phyloP scores from a whole-genome alignment of 2,329 filamentous ascomycete species.

The Epicoccum sorghinum region DNA sequence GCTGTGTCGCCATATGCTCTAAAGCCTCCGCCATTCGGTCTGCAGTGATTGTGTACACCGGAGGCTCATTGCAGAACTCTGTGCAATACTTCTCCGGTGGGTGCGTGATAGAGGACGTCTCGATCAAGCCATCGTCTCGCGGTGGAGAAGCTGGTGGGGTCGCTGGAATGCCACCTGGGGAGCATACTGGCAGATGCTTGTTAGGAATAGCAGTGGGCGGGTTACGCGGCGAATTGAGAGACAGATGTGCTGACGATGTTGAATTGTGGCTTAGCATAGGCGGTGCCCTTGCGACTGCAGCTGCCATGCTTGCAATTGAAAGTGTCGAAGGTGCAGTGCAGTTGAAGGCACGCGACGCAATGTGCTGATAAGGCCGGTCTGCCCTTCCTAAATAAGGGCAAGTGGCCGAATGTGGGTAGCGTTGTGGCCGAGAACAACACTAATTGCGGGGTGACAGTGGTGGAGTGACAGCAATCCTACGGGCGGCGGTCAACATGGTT shows the following conservation, averaged over 20 bases:
- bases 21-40: slow-evolving; percentile 73
- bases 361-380: slow-evolving; percentile 15
- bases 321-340: slow-evolving; percentile 23
- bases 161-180: slow-evolving; percentile 71
- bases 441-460: slow-evolving; percentile 17
- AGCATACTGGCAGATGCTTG: slow-evolving; percentile 88
- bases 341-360: slow-evolving; percentile 38
- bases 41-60: slow-evolving; percentile 75
- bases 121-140: slow-evolving; percentile 60
- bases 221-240: slow-evolving; percentile 62
- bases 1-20: slow-evolving; percentile 76
- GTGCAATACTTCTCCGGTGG: slow-evolving; percentile 71
- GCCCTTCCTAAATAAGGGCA: slow-evolving; percentile 13
- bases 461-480: slow-evolving; percentile 8
- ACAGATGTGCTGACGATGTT: slow-evolving; percentile 60
- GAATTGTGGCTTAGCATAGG: slow-evolving; percentile 45
- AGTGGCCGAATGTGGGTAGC: slow-evolving; percentile 13
- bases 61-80: slow-evolving; percentile 59
- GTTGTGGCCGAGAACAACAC: slow-evolving; percentile 9
- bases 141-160: slow-evolving; percentile 65
- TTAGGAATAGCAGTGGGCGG: slow-evolving; percentile 74
- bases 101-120: slow-evolving; percentile 73
- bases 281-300: slow-evolving; percentile 49
- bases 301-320: slow-evolving; percentile 47
- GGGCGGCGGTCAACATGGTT: slow-evolving; percentile 18